Percentiles rank a stretch among this genome's conserved stretches.
Conservation (phyloP, 2,329 filamentous ascomycete species). For the Fusarium nodosum region DNA sequence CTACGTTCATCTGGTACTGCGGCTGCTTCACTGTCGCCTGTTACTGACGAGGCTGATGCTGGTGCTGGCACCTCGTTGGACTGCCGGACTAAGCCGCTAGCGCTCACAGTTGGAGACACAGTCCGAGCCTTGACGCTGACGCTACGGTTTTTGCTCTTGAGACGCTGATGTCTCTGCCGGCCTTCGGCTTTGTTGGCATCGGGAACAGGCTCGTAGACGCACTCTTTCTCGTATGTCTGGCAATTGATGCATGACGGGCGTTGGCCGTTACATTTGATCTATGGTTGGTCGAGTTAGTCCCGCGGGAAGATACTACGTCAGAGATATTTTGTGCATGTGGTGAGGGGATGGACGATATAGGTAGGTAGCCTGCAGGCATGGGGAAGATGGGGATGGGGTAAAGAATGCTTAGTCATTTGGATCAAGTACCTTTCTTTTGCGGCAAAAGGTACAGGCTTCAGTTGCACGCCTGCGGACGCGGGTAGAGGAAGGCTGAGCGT, state of each 20-base stretch:
- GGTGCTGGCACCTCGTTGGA: constrained; percentile 1
- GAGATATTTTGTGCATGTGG: not conserved
- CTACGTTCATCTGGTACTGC: constrained; percentile 3
- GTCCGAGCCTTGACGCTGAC: constrained; percentile 11
- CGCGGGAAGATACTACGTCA: constrained; percentile 13
- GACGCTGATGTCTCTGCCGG: constrained; percentile 39
- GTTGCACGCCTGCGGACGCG: constrained; percentile 48
- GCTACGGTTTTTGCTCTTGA: constrained; percentile 20
- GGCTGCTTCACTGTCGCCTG: constrained; percentile 8
- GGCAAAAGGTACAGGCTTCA: constrained; percentile 52
- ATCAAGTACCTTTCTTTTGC: constrained; percentile 47
- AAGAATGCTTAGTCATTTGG: constrained; percentile 12
- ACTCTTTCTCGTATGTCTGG: constrained; percentile 33
- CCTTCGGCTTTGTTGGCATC: constrained; percentile 28
- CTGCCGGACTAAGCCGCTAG: not conserved
- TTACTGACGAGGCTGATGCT: constrained; percentile 4
- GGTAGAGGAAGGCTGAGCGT: constrained; percentile 9
- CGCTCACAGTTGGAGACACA: not conserved
- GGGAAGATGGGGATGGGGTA: not conserved
- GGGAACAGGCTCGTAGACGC: constrained; percentile 49
- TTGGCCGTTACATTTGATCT: constrained; percentile 63
- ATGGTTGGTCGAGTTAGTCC: constrained; percentile 2
- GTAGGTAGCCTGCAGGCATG: not conserved
- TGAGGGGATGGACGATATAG: not conserved
- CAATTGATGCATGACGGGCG: constrained; percentile 39